Evolutionary conservation across 768 basidiomycete genomes (phyloP).

Genomic region (Trametes sanguinea): DNA sequence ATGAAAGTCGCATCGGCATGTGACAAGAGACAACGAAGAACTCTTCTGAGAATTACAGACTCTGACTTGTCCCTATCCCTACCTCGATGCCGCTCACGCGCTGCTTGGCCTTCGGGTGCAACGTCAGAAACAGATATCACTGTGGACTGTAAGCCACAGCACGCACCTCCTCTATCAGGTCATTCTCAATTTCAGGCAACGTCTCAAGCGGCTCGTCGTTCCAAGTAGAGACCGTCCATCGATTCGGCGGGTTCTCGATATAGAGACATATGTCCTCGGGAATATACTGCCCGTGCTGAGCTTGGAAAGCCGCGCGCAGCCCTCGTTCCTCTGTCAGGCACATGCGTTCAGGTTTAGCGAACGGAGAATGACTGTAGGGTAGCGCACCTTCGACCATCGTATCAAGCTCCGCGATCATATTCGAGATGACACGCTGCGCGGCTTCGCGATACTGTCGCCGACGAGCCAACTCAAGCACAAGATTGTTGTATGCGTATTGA

Average conservation of each 20-base stretch:
- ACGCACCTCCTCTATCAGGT: slow-evolving; percentile 57
- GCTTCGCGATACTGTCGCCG: slow-evolving; percentile 67
- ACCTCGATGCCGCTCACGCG: slow-evolving; percentile 10
- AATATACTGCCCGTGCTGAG: slow-evolving; percentile 69
- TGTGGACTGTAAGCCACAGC: background rate
- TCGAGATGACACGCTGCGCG: slow-evolving; percentile 62
- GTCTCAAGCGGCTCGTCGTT: slow-evolving; percentile 56
- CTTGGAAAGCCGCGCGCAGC: slow-evolving; percentile 67
- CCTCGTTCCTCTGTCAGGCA: slow-evolving; percentile 62
- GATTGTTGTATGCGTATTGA: slow-evolving; percentile 70
- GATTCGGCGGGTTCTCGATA: slow-evolving; percentile 72
- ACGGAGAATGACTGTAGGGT: background rate
- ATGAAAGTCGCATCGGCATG: no score
- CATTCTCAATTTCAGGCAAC: slow-evolving; percentile 62
- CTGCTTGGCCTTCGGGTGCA: slow-evolving; percentile 33
- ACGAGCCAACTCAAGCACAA: slow-evolving; percentile 72
- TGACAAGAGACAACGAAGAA: no score
- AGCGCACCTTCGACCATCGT: slow-evolving; percentile 64
- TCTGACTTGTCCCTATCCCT: slow-evolving; percentile 23
- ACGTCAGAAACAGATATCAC: background rate
- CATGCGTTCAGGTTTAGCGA: background rate
- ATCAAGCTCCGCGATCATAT: slow-evolving; percentile 65
- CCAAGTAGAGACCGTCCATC: slow-evolving; percentile 66
- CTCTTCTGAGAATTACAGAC: slow-evolving; percentile 11
- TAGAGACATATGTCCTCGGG: slow-evolving; percentile 81